phyloP scores from a whole-genome alignment of 1,284 basidiomycete species.

The Grifola frondosa region DNA sequence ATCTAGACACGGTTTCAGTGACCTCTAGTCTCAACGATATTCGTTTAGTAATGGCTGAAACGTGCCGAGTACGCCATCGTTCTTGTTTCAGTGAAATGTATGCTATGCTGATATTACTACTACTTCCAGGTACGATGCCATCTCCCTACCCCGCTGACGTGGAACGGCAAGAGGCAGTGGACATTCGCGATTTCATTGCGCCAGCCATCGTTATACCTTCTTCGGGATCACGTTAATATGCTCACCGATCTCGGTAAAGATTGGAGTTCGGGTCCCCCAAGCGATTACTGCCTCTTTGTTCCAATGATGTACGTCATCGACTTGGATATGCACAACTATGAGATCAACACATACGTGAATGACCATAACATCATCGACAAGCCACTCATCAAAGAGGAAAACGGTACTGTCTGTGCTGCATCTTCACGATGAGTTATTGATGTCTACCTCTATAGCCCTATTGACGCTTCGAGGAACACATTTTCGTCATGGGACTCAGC shows the following conservation, averaged over 20 bases:
- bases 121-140: slow-evolving; percentile 56
- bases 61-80: slow-evolving; percentile 58
- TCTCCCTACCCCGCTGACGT: slow-evolving; percentile 62
- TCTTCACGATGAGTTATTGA: not conserved
- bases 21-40: slow-evolving; percentile 88
- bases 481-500: slow-evolving; percentile 50
- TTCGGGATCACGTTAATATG: slow-evolving; percentile 92
- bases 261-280: slow-evolving; percentile 81
- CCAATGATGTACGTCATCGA: slow-evolving; percentile 78
- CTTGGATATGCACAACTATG: slow-evolving; percentile 72
- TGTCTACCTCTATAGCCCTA: slow-evolving; percentile 51
- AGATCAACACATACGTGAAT: slow-evolving; percentile 83
- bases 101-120: slow-evolving; percentile 13
- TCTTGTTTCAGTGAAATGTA: not conserved
- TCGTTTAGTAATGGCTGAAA: slow-evolving; percentile 70
- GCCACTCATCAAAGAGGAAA: slow-evolving; percentile 74
- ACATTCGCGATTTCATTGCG: slow-evolving; percentile 67
- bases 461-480: slow-evolving; percentile 63
- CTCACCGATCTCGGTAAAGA: slow-evolving; percentile 87
- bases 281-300: slow-evolving; percentile 78
- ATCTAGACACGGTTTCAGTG: slow-evolving; percentile 78
- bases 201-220: slow-evolving; percentile 70
- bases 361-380: slow-evolving; percentile 96
- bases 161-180: slow-evolving; percentile 80
- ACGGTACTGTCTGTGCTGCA: slow-evolving; percentile 56